Evolutionary conservation across 2,329 filamentous ascomycete species (phyloP).

Genomic region (Rhinocladiella mackenziei): DNA sequence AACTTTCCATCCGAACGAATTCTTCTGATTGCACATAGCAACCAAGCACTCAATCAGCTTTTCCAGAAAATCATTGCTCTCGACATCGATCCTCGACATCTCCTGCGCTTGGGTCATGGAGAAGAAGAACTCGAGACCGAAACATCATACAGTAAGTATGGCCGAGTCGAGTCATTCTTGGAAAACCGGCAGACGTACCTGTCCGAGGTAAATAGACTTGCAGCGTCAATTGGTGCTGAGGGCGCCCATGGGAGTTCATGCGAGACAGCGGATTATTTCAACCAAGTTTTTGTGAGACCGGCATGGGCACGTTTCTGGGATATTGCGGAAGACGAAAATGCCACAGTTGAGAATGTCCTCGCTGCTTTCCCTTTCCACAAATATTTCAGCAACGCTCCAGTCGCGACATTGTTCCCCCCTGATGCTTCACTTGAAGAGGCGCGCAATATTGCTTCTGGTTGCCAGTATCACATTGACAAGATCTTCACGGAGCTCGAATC

Average conservation of each 20-base stretch:
- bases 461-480: slow-evolving; percentile 80
- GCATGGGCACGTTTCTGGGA: slow-evolving; percentile 84
- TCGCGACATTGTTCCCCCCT: slow-evolving; percentile 71
- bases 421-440: slow-evolving; percentile 62
- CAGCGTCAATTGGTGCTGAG: slow-evolving; percentile 76
- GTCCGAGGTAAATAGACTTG: slow-evolving; percentile 78
- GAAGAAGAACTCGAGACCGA: slow-evolving; percentile 90
- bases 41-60: slow-evolving; percentile 93
- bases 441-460: slow-evolving; percentile 74
- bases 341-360: slow-evolving; percentile 60
- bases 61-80: slow-evolving; percentile 97
- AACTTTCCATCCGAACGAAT: slow-evolving; percentile 93
- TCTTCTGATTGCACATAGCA: slow-evolving; percentile 89
- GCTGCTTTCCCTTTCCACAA: slow-evolving; percentile 78
- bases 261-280: slow-evolving; percentile 96
- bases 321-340: slow-evolving; percentile 53
- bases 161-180: slow-evolving; percentile 89
- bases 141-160: slow-evolving; percentile 86
- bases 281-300: slow-evolving; percentile 83
- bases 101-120: slow-evolving; percentile 86
- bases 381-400: slow-evolving; percentile 80
- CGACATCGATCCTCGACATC: slow-evolving; percentile 91
- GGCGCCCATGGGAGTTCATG: slow-evolving; percentile 95
- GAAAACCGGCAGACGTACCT: slow-evolving; percentile 78
- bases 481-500: slow-evolving; percentile 91